A percentile compares a stretch with the other conserved stretches of the same genome.
Evolutionary conservation across 148 eudicot genomes (phyloP).

Genomic region (Rhododendron ferrugineum): DNA sequence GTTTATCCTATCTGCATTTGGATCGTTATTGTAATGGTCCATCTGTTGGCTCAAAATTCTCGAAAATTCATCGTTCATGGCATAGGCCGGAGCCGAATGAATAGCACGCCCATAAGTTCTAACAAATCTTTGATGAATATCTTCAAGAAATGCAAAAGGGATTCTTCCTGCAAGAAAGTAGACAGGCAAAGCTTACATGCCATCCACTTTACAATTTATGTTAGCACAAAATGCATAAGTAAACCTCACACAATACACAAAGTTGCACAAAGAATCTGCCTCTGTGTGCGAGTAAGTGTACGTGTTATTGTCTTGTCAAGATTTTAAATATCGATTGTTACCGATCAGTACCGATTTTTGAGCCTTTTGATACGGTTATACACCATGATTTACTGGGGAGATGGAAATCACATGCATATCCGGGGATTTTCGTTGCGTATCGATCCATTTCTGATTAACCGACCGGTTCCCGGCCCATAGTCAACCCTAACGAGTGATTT

Average conservation of each 20-base stretch:
- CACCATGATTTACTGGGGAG: neutral
- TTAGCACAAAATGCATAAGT: too few species aligned
- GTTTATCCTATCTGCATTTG: conserved; percentile 83
- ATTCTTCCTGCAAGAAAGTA: conserved; percentile 59
- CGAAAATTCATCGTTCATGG: conserved; percentile 93
- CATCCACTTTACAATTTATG: neutral
- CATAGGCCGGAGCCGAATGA: conserved; percentile 74
- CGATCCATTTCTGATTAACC: neutral
- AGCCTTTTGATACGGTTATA: neutral
- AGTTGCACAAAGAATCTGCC: too few species aligned
- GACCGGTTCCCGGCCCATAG: neutral
- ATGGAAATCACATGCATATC: neutral
- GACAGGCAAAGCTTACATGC: neutral
- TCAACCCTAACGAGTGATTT: too few species aligned
- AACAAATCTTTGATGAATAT: conserved; percentile 87
- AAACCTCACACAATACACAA: too few species aligned
- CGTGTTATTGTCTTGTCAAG: neutral
- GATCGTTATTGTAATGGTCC: conserved; percentile 84
- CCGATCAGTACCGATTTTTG: neutral
- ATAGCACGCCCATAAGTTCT: conserved; percentile 83
- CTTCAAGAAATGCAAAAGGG: conserved; percentile 94
- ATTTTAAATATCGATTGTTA: neutral
- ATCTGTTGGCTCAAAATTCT: conserved; percentile 89
- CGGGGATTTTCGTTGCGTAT: neutral
- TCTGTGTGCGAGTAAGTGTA: too few species aligned